Base-by-base conservation (phyloP, 352 stramenopile species). In the Pythium periplocum region DNA sequence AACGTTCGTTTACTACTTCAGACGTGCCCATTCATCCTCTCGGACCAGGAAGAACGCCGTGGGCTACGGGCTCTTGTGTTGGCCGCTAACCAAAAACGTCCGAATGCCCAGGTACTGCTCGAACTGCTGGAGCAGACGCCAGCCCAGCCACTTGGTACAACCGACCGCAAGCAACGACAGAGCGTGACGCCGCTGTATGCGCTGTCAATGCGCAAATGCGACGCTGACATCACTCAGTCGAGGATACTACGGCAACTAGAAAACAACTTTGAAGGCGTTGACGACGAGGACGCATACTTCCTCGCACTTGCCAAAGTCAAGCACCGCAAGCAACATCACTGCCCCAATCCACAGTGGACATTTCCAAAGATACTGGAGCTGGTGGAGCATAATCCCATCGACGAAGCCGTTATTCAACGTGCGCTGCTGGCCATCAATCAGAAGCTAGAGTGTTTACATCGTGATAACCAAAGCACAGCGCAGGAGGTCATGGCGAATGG, bases 341-440 rank as follows among this genome's bases (percentile, higher is more conserved):
- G 75, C 38, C 81, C 81, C 6, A 85, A 55, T 2, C 30, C 60
- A 2, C 38, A 69, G 5, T 89, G 76, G 78, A 54, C 64, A 0
- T 78, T 84, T 41, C 26, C 36, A 6, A 64, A 71, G 48, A 89
- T 91, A 5, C 53, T 89, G 1, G 42, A 59, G 3, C 43, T 87
- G 6, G 68, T 91, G 49, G 78, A 86, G 39, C 57, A 54, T 8
- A 87, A 89, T 42, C 78, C 81, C 8, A 37, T 78, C 4, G 70
- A 91, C 42, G 76, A 87, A 39, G 76, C 75, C 0, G 56, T 88
- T 9, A 64, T 83, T 17, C 73, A 83, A 48, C 75, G 81, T 6
- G 53, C 72, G n/a, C 51, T 89, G 0, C 56, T 86, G 5, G 78
- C 75, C 8, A 71, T 78, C 12, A 87, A 87, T 51, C 56, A 73